These are phyloP conservation scores for Hirsutella thompsonii DNA, from an alignment of 2,329 filamentous ascomycete genomes.

Conservation along the genomic window DNA sequence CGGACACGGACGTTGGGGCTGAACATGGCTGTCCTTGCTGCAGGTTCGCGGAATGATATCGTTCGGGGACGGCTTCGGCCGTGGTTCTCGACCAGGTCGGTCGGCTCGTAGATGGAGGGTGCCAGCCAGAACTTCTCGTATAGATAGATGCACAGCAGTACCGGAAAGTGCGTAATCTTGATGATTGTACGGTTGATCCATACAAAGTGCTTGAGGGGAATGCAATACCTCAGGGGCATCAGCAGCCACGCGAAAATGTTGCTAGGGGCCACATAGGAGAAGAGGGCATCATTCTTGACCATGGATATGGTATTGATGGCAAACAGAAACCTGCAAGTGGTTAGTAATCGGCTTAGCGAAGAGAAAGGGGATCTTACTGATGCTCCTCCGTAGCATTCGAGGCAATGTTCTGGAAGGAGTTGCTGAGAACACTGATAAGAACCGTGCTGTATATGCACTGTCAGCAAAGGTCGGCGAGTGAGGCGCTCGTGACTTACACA, in stretches of 20 bases:
- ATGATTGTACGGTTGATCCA: constrained; percentile 82
- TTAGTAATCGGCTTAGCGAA: constrained; percentile 2
- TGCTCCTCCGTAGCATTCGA: constrained; percentile 91
- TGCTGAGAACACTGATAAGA: constrained; percentile 87
- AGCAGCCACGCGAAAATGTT: constrained; percentile 88
- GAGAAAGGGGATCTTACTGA: constrained; percentile 31
- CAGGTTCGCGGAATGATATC: constrained; percentile 45
- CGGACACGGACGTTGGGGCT: constrained; percentile 60
- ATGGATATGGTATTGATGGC: constrained; percentile 95
- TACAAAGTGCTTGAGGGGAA: constrained; percentile 73
- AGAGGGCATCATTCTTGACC: constrained; percentile 95
- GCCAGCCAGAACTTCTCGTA: constrained; percentile 78
- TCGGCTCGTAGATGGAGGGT: constrained; percentile 65
- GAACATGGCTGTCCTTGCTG: constrained; percentile 50
- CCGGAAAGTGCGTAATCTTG: constrained; percentile 79
- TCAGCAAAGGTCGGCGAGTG: not conserved
- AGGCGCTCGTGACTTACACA: constrained; percentile 35
- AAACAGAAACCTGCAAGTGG: constrained; percentile 56
- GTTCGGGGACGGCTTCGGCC: constrained; percentile 34
- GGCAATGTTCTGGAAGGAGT: constrained; percentile 90
- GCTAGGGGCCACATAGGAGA: constrained; percentile 83
- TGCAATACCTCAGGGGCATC: constrained; percentile 67
- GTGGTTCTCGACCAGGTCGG: constrained; percentile 69
- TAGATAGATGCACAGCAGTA: constrained; percentile 73
- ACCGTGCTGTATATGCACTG: constrained; percentile 47